Evolutionary conservation across 345 rosid genomes (phyloP).

Genomic region (Populus nigra): DNA sequence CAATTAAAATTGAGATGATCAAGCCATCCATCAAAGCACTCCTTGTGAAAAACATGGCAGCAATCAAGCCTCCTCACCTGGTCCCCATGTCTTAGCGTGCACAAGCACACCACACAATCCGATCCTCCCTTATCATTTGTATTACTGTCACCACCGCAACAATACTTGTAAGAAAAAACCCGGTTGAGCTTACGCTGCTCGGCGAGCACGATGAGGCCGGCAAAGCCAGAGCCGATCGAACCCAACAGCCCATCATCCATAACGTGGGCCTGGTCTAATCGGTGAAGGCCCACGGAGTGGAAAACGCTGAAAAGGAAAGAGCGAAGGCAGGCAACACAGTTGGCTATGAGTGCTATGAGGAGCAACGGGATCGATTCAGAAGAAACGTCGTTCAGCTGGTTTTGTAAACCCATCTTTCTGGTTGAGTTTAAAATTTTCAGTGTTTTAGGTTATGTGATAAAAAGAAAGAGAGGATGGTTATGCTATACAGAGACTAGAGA

Average conservation of each 20-base stretch:
- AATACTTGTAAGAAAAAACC: slow-evolving; percentile 42
- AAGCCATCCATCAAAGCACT: slow-evolving; percentile 84
- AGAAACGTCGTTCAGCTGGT: slow-evolving; percentile 69
- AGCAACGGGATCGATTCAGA: slow-evolving; percentile 74
- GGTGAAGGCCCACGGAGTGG: slow-evolving; percentile 26
- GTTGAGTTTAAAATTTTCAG: not conserved
- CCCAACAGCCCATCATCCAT: slow-evolving; percentile 16
- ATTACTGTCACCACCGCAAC: slow-evolving; percentile 4
- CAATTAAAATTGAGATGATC: slow-evolving; percentile 62
- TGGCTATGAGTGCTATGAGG: slow-evolving; percentile 59
- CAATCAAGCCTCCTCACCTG: slow-evolving; percentile 73
- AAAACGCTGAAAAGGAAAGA: slow-evolving; percentile 37
- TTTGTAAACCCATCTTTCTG: slow-evolving; percentile 59
- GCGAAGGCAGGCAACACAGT: slow-evolving; percentile 45
- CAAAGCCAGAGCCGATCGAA: slow-evolving; percentile 50
- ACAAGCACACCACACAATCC: slow-evolving; percentile 66
- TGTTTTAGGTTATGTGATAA: not conserved
- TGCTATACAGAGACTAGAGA: not conserved
- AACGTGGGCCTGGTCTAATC: slow-evolving; percentile 10
- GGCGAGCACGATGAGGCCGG: slow-evolving; percentile 49
- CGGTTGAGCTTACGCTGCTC: slow-evolving; percentile 66
- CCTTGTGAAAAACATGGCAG: slow-evolving; percentile 78
- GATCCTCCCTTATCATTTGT: slow-evolving; percentile 7
- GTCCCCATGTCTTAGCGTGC: slow-evolving; percentile 65
- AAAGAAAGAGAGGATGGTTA: not conserved